Conservation (phyloP, 805 yeast species). For the Schwanniomyces polymorphus region DNA sequence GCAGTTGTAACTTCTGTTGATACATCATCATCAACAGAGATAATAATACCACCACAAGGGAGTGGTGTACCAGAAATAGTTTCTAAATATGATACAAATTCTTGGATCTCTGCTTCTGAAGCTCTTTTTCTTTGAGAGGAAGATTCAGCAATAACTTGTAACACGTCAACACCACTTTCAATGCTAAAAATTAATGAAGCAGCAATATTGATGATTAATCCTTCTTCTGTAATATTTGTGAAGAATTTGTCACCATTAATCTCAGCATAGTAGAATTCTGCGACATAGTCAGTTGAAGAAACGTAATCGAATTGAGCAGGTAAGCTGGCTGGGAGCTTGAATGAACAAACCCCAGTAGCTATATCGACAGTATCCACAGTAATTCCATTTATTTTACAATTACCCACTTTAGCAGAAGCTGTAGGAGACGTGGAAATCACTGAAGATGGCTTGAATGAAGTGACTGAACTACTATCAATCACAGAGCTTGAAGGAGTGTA, state of each 20-base stretch:
- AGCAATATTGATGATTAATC: slow-evolving; percentile 7
- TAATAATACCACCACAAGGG: background rate
- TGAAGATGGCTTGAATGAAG: too few species aligned
- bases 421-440: background rate
- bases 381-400: slow-evolving; percentile 35
- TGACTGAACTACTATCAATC: too few species aligned
- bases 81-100: background rate
- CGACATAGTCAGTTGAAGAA: too few species aligned
- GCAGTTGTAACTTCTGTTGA: slow-evolving; percentile 10
- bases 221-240: slow-evolving; percentile 30
- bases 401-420: slow-evolving; percentile 15
- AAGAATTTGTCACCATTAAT: too few species aligned
- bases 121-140: background rate
- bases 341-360: slow-evolving; percentile 40
- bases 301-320: slow-evolving; percentile 4
- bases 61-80: background rate
- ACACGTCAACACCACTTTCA: background rate
- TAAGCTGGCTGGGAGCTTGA: slow-evolving; percentile 28
- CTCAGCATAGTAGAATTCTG: too few species aligned
- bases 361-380: slow-evolving; percentile 36
- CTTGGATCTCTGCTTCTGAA: background rate
- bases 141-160: background rate
- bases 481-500: too few species aligned
- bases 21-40: slow-evolving; percentile 3
- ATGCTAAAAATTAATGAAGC: background rate